Evolutionary conservation across 352 stramenopile genomes (phyloP).

Genomic region (Pythium angustatum): DNA sequence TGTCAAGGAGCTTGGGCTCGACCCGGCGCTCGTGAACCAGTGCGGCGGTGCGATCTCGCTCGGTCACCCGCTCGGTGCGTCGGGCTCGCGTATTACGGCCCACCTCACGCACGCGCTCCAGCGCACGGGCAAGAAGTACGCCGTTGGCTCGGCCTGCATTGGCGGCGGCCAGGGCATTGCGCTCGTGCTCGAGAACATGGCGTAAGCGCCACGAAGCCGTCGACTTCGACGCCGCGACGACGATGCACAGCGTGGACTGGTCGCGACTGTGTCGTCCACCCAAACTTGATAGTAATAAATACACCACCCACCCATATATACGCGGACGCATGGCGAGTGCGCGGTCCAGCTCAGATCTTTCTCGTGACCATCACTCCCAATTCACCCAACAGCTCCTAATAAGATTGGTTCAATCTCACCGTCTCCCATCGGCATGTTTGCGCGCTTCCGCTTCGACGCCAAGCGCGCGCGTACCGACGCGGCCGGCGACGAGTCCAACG

Average conservation of each 20-base stretch:
- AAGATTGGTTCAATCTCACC: no score
- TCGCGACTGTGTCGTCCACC: no score
- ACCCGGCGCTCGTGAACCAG: constrained; percentile 93
- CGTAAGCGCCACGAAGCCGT: constrained; percentile 32
- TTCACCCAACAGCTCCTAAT: no score
- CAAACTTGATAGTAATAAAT: neutral
- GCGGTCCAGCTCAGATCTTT: no score
- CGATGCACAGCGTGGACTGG: no score
- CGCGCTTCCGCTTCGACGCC: constrained; percentile 56
- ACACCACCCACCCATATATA: no score
- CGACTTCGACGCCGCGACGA: no score
- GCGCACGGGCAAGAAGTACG: constrained; percentile 90
- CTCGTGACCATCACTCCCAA: constrained; percentile 21
- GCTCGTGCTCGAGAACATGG: constrained; percentile 93
- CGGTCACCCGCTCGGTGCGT: constrained; percentile 96
- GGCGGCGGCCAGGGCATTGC: constrained; percentile 98
- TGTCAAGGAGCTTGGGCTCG: constrained; percentile 95
- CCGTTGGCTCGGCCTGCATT: constrained; percentile 97
- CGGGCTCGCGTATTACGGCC: constrained; percentile 90
- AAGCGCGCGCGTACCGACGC: constrained; percentile 43
- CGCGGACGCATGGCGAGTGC: neutral
- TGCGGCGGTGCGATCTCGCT: constrained; percentile 96
- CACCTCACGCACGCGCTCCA: constrained; percentile 90
- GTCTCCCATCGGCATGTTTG: constrained; percentile 37
- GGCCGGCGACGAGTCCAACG: constrained; percentile 16